Conservation (phyloP, 2,329 filamentous ascomycete species). For the Xylaria sp. region DNA sequence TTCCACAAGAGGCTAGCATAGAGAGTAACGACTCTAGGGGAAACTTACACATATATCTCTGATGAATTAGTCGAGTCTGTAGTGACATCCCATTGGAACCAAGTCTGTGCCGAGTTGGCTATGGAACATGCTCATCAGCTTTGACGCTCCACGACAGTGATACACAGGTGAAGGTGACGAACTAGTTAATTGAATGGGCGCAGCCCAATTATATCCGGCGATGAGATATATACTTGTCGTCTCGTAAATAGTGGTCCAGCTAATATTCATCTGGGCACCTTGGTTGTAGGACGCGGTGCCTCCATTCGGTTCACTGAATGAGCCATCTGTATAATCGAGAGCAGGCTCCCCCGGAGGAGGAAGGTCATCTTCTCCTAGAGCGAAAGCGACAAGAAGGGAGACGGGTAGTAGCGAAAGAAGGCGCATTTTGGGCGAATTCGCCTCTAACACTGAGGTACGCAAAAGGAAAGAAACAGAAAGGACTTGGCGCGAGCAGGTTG, state of each 20-base stretch:
- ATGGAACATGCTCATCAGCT: constrained; percentile 9
- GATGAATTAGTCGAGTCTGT: constrained; percentile 44
- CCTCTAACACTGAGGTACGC: constrained; percentile 3
- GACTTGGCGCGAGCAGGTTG: constrained; percentile 16
- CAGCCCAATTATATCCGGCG: constrained; percentile 38
- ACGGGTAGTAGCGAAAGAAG: constrained; percentile 22
- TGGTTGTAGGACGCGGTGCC: constrained; percentile 36
- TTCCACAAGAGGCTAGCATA: neutral
- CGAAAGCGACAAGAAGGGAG: constrained; percentile 32
- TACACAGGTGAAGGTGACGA: constrained; percentile 22
- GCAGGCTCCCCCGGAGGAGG: constrained; percentile 41
- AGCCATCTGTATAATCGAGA: constrained; percentile 39
- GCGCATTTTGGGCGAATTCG: constrained; percentile 29
- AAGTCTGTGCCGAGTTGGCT: constrained; percentile 42
- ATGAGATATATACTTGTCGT: constrained; percentile 45
- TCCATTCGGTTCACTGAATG: constrained; percentile 40
- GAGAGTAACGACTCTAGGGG: neutral
- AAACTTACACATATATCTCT: constrained; percentile 39
- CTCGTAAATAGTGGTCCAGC: constrained; percentile 42
- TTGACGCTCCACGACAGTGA: neutral
- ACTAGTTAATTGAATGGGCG: constrained; percentile 41
- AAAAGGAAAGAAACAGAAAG: constrained; percentile 16
- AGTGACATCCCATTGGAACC: constrained; percentile 42
- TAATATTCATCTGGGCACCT: constrained; percentile 44
- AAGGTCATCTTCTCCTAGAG: constrained; percentile 32